phyloP scores from a whole-genome alignment of 257 asterid species.

The Linaria vulgaris region DNA sequence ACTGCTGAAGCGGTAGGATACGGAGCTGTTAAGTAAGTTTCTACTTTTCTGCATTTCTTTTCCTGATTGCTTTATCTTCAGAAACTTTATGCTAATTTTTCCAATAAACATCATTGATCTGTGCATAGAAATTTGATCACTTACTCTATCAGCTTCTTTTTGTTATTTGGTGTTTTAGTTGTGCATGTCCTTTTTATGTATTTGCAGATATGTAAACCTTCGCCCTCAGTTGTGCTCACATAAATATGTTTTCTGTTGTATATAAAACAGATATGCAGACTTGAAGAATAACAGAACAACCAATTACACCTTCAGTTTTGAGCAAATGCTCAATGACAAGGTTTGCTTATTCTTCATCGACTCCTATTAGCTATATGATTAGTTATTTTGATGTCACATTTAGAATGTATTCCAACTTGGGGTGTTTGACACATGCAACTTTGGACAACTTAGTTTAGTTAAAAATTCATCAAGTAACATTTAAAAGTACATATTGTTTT shows the following conservation, averaged over 20 bases:
- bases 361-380: background rate
- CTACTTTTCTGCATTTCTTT: constrained; percentile 6
- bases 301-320: constrained; percentile 78
- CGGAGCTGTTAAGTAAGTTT: constrained; percentile 87
- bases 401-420: background rate
- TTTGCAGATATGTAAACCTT: background rate
- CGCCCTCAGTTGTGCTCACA: constrained; percentile 7
- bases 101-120: background rate
- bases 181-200: background rate
- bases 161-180: background rate
- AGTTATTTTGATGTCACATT: background rate
- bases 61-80: constrained; percentile 8
- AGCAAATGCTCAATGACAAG: constrained; percentile 94
- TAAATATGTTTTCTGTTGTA: constrained; percentile 11
- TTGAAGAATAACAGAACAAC: constrained; percentile 86
- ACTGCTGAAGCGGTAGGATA: constrained; percentile 98
- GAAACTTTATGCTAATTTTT: background rate
- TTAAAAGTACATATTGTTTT: no score
- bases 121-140: constrained; percentile 7
- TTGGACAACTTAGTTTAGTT: background rate
- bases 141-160: constrained; percentile 10
- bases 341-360: constrained; percentile 33
- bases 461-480: background rate
- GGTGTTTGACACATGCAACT: background rate
- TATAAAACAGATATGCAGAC: constrained; percentile 74